Base-by-base conservation (phyloP, 768 basidiomycete genomes). In the Podaxis sp. region DNA sequence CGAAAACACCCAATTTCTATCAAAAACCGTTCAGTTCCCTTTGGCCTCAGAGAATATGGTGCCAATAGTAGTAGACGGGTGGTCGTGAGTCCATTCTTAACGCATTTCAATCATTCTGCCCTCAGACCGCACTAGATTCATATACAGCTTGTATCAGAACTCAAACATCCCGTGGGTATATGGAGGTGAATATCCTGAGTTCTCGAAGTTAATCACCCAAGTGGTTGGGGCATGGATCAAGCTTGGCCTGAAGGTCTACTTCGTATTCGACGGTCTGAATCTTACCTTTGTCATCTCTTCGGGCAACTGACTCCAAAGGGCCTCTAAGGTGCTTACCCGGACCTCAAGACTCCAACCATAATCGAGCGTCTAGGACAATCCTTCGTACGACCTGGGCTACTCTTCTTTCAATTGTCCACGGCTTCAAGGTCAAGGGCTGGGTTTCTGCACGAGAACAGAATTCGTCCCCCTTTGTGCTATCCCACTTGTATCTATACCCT, bases 391-490 rank as follows among this genome's bases (percentile, higher is more conserved):
- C 82, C 84, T 25, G 83, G 84, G 1, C 77, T 87, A 13, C 75
- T 94, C 8, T 94, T 94, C 76, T 94, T 93, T 71, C 85, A 91
- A 33, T 94, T 92, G 1, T 94, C 93, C 0, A 43, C 79, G 0
- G 67, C 73, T 2, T 89, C 91, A 22, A 83, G 93, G 40, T 76
- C 84, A 13, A 81, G 81, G 7, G 80, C 84, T 4, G 79, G 89
- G 49, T 94, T 91, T 67, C 76, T 94, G 49, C 80, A 82, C 49
- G 90, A 93, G 69, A 85, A 83, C n/a, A 79, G 84, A 29, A 88
- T 94, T 60, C 75, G 92, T 25, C 92, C 92, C 0, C 90, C 91
- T 1, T 79, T 92, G 25, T 75, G 75, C 50, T 85, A 85, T 70
- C 69, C 78, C 6, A 78, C 84, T 2, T 90, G 87, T 66, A 69